phyloP scores from a whole-genome alignment of 768 basidiomycete species.

The Auriscalpium vulgare region DNA sequence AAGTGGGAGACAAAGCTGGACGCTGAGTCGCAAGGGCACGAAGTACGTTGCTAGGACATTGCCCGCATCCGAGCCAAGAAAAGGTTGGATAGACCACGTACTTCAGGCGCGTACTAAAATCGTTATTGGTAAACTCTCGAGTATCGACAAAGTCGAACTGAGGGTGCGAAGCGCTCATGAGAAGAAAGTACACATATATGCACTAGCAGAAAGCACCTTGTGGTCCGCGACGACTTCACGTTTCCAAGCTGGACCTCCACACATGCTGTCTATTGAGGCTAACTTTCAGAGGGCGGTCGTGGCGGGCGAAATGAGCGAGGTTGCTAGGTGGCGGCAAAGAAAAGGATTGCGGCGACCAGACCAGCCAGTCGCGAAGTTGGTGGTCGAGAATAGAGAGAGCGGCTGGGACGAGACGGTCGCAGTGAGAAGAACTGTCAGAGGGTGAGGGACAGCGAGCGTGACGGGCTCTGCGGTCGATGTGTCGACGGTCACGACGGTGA shows the following conservation, averaged over 20 bases:
- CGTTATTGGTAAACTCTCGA: constrained; percentile 84
- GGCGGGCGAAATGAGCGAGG: constrained; percentile 3
- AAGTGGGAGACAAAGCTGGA: background rate
- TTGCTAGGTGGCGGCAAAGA: constrained; percentile 17
- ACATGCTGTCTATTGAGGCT: constrained; percentile 35
- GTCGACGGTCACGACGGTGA: background rate
- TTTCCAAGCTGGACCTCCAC: constrained; percentile 87
- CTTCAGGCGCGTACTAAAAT: constrained; percentile 83
- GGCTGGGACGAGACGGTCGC: background rate
- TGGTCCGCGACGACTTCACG: constrained; percentile 96
- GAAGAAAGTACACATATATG: background rate
- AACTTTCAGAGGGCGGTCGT: constrained; percentile 15
- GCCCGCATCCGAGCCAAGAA: background rate
- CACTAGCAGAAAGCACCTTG: constrained; percentile 51
- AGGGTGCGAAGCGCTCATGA: background rate
- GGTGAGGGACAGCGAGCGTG: constrained; percentile 1
- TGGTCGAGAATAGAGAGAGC: background rate
- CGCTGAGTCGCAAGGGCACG: background rate
- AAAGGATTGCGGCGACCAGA: constrained; percentile 18
- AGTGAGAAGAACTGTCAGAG: constrained; percentile 10
- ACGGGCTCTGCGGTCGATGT: background rate
- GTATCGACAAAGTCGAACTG: constrained; percentile 98
- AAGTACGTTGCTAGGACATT: background rate
- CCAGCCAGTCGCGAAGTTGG: constrained; percentile 14
- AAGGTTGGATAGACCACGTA: constrained; percentile 24